A percentile compares a stretch with the other conserved stretches of the same genome.
Conservation (phyloP, 208 protist genomes). For the Porcisia hertigi region DNA sequence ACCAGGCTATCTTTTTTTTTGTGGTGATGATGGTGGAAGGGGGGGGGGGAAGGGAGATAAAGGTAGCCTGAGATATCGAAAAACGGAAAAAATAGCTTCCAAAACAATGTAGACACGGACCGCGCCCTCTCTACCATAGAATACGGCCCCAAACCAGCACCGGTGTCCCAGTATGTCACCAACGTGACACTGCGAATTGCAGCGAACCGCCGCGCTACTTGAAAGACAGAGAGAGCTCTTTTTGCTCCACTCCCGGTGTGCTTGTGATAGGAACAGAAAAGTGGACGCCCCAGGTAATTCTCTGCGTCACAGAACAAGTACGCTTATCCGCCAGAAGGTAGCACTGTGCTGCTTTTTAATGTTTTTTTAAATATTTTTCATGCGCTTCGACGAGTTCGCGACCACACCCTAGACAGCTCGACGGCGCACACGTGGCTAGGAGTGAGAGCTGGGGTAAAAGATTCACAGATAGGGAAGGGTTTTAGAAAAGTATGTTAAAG, state of each 20-base stretch:
- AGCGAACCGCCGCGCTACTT: too few species aligned
- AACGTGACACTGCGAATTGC: not conserved
- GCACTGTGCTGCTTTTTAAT: not conserved
- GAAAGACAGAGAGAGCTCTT: too few species aligned
- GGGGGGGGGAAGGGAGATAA: not conserved
- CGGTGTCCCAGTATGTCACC: not conserved
- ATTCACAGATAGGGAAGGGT: not conserved
- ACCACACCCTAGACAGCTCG: not conserved
- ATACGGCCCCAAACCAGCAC: not conserved
- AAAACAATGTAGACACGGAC: not conserved
- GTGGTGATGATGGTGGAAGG: too few species aligned
- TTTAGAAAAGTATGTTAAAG: too few species aligned
- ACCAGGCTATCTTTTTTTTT: not conserved
- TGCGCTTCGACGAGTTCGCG: not conserved
- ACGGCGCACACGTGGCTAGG: not conserved
- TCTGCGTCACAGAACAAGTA: not conserved
- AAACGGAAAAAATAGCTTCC: not conserved
- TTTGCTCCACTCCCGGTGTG: too few species aligned
- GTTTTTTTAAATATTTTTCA: not conserved
- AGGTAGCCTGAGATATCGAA: not conserved
- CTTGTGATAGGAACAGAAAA: too few species aligned
- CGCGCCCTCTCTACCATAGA: not conserved
- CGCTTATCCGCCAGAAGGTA: not conserved
- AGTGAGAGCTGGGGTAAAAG: not conserved
- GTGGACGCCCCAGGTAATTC: too few species aligned